Percentiles rank a stretch among this genome's conserved stretches.
These are phyloP conservation scores for Hysterangium stoloniferum DNA, from an alignment of 768 basidiomycete species.

Conservation along the genomic window DNA sequence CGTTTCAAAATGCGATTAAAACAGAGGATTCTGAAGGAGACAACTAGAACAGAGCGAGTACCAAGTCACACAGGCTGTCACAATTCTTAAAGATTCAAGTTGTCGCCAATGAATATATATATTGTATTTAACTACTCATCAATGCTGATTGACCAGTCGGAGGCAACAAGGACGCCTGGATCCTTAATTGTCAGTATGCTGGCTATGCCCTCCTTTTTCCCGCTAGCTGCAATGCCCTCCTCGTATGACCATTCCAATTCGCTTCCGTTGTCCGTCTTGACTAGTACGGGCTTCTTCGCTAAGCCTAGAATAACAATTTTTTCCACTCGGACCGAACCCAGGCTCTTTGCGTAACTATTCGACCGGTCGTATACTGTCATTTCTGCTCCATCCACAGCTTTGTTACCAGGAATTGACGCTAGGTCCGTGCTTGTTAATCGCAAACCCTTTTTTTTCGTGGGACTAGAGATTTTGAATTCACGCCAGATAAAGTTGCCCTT, in stretches of 20 bases:
- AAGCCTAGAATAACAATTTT: conserved; percentile 8
- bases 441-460: conserved; percentile 37
- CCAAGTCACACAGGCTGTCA: too few relatives aligned
- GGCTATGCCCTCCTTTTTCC: conserved; percentile 55
- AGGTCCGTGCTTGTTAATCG: conserved; percentile 46
- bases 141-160: conserved; percentile 53
- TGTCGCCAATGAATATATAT: too few relatives aligned
- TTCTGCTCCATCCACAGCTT: conserved; percentile 45
- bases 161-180: conserved; percentile 47
- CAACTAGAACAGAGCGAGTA: too few relatives aligned
- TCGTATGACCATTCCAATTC: conserved; percentile 64
- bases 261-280: conserved; percentile 41
- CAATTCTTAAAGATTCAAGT: too few relatives aligned
- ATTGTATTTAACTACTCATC: conserved; percentile 5
- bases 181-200: conserved; percentile 72
- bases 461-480: conserved; percentile 49
- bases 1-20: too few relatives aligned
- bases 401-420: conserved; percentile 25
- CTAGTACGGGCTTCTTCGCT: conserved; percentile 39
- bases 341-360: conserved; percentile 34
- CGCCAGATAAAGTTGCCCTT: conserved; percentile 83
- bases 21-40: too few relatives aligned
- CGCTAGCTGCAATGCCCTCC: conserved; percentile 47
- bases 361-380: conserved; percentile 40
- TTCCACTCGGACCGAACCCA: conserved; percentile 3